These are phyloP conservation scores for Nephelium lappaceum DNA, from an alignment of 345 rosid species.

Conservation along the genomic window DNA sequence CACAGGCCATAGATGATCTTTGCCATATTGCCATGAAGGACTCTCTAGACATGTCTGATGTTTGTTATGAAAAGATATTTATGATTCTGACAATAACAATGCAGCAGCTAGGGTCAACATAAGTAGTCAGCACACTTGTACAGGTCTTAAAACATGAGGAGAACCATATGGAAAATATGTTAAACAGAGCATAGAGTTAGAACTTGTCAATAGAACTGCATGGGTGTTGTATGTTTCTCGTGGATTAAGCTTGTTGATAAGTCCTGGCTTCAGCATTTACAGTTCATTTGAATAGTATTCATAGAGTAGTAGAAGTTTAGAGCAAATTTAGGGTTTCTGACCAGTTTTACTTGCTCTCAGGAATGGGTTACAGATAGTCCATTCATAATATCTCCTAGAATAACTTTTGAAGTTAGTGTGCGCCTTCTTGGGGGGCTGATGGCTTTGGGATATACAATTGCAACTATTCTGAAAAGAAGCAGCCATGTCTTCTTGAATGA, in stretches of 20 bases:
- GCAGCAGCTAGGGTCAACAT: not conserved
- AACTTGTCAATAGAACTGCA: not conserved
- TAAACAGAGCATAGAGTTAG: not conserved
- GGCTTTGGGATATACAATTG: slow-evolving; percentile 98
- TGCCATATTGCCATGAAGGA: not conserved
- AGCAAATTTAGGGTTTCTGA: slow-evolving; percentile 21
- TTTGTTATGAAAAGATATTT: not conserved
- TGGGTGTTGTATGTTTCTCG: not conserved
- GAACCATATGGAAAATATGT: not conserved
- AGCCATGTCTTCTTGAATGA: slow-evolving; percentile 82
- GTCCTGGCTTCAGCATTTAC: not conserved
- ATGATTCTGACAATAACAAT: not conserved
- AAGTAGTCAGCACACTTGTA: not conserved
- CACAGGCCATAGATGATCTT: not conserved
- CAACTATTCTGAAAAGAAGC: slow-evolving; percentile 87
- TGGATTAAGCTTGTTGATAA: not conserved
- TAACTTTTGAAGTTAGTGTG: slow-evolving; percentile 94
- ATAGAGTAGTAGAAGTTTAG: not conserved
- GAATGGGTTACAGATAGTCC: slow-evolving; percentile 99
- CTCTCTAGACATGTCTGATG: not conserved
- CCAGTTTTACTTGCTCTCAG: slow-evolving; percentile 47
- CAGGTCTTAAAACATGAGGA: not conserved
- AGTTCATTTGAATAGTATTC: slow-evolving; percentile 6
- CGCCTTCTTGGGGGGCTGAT: slow-evolving; percentile 96
- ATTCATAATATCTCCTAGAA: slow-evolving; percentile 95